Percentiles rank a stretch among this genome's conserved stretches.
These are phyloP conservation scores for Coprinopsis strossmayeri DNA, from an alignment of 768 basidiomycete genomes.

Conservation along the genomic window DNA sequence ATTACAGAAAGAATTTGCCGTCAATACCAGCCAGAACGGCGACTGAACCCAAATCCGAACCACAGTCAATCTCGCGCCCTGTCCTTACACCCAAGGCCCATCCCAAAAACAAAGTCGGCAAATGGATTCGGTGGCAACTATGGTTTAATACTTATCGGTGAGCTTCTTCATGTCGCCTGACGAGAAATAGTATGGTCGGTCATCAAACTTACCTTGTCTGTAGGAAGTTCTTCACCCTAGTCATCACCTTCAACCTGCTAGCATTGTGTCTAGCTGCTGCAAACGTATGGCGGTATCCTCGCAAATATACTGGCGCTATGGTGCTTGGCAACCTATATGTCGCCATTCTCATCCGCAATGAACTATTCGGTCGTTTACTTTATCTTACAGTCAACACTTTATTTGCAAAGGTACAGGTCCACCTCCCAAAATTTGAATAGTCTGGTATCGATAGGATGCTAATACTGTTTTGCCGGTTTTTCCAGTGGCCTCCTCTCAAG, in stretches of 20 bases:
- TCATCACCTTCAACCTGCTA: constrained; percentile 52
- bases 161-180: constrained; percentile 15
- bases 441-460: background rate
- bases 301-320: constrained; percentile 59
- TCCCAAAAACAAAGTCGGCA: constrained; percentile 33
- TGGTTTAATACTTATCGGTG: constrained; percentile 83
- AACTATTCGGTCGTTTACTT: constrained; percentile 72
- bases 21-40: background rate
- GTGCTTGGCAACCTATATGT: constrained; percentile 69
- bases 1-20: constrained; percentile 1
- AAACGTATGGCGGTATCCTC: constrained; percentile 64
- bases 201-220: background rate
- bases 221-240: constrained; percentile 70
- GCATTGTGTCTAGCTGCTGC: constrained; percentile 55
- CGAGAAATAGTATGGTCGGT: too few species aligned
- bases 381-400: constrained; percentile 66
- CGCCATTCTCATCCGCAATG: constrained; percentile 75
- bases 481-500: constrained; percentile 38
- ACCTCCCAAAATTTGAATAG: background rate
- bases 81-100: constrained; percentile 14
- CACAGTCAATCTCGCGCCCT: background rate
- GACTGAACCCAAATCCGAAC: background rate
- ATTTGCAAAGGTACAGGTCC: constrained; percentile 62
- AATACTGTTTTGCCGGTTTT: constrained; percentile 1
- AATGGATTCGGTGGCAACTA: constrained; percentile 53